phyloP scores from a whole-genome alignment of 768 basidiomycete species.

The Rhizopogon vesiculosus region DNA sequence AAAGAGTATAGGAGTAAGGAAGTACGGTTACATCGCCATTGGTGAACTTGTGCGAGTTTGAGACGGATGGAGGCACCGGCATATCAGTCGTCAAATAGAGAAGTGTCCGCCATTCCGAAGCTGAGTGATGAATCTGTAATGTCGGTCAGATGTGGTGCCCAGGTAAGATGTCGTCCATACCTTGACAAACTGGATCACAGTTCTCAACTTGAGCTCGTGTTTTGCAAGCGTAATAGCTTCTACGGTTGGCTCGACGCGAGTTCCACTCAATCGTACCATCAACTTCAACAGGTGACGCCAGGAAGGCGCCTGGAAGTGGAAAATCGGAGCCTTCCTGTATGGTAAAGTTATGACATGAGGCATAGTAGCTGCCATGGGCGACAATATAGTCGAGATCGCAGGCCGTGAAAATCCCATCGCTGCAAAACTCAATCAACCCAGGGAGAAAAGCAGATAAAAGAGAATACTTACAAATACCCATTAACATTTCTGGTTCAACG shows the following conservation, averaged over 20 bases:
- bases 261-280: slow-evolving; percentile 68
- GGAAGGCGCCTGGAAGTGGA: slow-evolving; percentile 68
- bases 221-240: slow-evolving; percentile 60
- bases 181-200: slow-evolving; percentile 76
- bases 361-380: slow-evolving; percentile 48
- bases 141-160: slow-evolving; percentile 1
- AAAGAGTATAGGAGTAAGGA: slow-evolving; percentile 69
- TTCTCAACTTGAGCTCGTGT: slow-evolving; percentile 56
- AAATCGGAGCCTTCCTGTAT: slow-evolving; percentile 59
- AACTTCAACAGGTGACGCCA: slow-evolving; percentile 74
- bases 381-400: slow-evolving; percentile 40
- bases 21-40: slow-evolving; percentile 60
- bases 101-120: slow-evolving; percentile 66
- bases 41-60: slow-evolving; percentile 42
- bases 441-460: background rate
- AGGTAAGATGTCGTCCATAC: slow-evolving; percentile 31
- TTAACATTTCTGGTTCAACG: slow-evolving; percentile 52
- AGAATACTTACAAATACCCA: slow-evolving; percentile 57
- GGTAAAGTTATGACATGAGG: slow-evolving; percentile 75
- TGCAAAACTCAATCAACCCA: slow-evolving; percentile 24
- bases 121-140: slow-evolving; percentile 51
- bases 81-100: slow-evolving; percentile 77
- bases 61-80: slow-evolving; percentile 45
- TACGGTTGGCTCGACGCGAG: slow-evolving; percentile 65
- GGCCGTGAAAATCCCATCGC: slow-evolving; percentile 68